These are phyloP conservation scores for Salix purpurea DNA, from an alignment of 345 rosid genomes.

Conservation along the genomic window DNA sequence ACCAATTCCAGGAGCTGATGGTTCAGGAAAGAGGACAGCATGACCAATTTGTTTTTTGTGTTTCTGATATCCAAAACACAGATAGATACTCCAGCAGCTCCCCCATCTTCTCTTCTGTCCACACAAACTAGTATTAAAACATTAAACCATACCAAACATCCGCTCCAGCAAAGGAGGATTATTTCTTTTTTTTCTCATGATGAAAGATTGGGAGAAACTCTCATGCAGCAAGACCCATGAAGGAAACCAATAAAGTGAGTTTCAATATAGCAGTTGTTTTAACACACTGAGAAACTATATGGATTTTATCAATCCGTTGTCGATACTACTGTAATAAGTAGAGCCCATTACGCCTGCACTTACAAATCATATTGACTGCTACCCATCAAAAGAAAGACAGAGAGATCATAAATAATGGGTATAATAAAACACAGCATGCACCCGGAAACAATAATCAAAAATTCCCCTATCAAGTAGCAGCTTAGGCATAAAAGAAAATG, in stretches of 20 bases:
- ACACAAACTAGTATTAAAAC: constrained; percentile 16
- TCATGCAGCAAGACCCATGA: not conserved
- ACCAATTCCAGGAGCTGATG: constrained; percentile 26
- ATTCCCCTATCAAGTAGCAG: not conserved
- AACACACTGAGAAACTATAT: not conserved
- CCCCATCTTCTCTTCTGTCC: constrained; percentile 77
- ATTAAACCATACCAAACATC: not conserved
- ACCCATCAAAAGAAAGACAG: not conserved
- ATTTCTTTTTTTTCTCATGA: not conserved
- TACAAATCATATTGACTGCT: not conserved
- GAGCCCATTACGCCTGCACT: not conserved
- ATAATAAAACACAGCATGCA: not conserved
- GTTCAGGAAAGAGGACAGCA: constrained; percentile 58
- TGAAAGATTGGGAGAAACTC: not conserved
- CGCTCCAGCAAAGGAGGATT: not conserved
- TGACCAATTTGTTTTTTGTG: constrained; percentile 66
- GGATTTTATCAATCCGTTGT: not conserved
- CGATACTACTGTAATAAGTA: not conserved
- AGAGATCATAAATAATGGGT: too few relatives aligned
- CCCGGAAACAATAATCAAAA: not conserved
- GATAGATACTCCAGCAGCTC: constrained; percentile 50
- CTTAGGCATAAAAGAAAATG: not conserved
- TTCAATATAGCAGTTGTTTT: not conserved
- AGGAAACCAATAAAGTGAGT: not conserved
- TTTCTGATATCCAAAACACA: constrained; percentile 73